phyloP scores from a whole-genome alignment of 805 yeast species.

The Debaryomyces tyrocola region DNA sequence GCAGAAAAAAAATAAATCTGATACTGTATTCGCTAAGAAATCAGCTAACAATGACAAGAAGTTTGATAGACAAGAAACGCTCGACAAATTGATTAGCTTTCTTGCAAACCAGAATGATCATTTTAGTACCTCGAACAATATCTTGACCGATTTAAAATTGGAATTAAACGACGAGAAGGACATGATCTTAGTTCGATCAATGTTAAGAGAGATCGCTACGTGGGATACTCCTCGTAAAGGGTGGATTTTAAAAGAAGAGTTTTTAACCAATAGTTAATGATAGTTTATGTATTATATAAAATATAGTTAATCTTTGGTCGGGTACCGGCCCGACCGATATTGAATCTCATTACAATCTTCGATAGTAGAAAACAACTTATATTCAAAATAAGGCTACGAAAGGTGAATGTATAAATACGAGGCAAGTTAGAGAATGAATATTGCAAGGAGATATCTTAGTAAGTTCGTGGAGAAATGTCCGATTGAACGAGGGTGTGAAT shows the following conservation, averaged over 20 bases:
- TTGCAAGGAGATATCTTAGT: slow-evolving; percentile 1
- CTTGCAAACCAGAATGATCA: slow-evolving; percentile 33
- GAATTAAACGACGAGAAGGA: slow-evolving; percentile 42
- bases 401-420: too few species aligned
- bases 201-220: slow-evolving; percentile 63
- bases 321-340: not conserved
- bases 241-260: slow-evolving; percentile 65
- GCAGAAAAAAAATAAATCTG: slow-evolving; percentile 29
- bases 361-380: too few species aligned
- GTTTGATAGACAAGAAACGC: slow-evolving; percentile 20
- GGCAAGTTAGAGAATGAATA: not conserved
- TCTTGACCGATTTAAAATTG: slow-evolving; percentile 38
- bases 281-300: not conserved
- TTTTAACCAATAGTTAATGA: slow-evolving; percentile 1
- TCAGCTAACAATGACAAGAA: slow-evolving; percentile 22
- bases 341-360: not conserved
- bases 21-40: slow-evolving; percentile 10
- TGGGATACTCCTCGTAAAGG: slow-evolving; percentile 63
- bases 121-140: slow-evolving; percentile 51
- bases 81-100: slow-evolving; percentile 40
- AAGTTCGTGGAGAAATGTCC: slow-evolving; percentile 45
- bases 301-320: not conserved
- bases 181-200: slow-evolving; percentile 61
- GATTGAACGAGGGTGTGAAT: slow-evolving; percentile 41
- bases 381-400: too few species aligned